Conservation (phyloP, 257 asterid genomes). For the Parsonsia alboflavescens region DNA sequence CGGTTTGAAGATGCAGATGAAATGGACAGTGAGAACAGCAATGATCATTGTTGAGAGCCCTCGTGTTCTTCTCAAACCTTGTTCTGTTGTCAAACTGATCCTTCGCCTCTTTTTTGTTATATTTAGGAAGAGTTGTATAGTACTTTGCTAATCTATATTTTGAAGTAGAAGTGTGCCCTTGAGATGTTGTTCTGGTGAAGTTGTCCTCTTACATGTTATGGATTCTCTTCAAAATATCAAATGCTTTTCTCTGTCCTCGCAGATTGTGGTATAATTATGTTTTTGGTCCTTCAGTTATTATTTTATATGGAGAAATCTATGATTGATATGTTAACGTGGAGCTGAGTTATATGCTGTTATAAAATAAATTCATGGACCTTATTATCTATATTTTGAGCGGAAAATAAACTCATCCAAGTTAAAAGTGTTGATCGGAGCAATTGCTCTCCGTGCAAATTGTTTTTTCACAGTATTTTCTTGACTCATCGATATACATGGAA, state of each 20-base stretch:
- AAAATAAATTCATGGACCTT: too few species aligned
- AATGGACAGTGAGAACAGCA: constrained; percentile 48
- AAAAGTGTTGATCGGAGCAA: too few species aligned
- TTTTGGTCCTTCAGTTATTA: not conserved
- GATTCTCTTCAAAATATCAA: not conserved
- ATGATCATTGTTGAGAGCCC: constrained; percentile 32
- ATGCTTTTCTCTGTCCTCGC: not conserved
- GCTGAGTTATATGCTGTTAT: too few species aligned
- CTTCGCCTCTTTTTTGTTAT: not conserved
- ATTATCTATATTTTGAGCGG: not conserved
- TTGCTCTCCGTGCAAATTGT: too few species aligned
- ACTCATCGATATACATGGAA: too few species aligned
- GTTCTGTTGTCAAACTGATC: not conserved
- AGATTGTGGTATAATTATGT: not conserved
- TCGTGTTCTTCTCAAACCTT: not conserved
- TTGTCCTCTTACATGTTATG: not conserved
- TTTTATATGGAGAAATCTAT: too few species aligned
- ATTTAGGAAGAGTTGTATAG: constrained; percentile 17
- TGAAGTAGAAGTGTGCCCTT: not conserved
- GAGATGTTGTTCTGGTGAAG: not conserved
- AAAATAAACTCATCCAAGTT: too few species aligned
- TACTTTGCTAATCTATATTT: not conserved
- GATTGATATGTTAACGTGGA: not conserved
- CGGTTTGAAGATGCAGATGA: constrained; percentile 95
- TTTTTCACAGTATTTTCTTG: too few species aligned